Evolutionary conservation across 2,329 filamentous ascomycete species (phyloP), one percentile per base, ranked within the genome.

Genomic region (Pseudocercospora macadamiae): DNA sequence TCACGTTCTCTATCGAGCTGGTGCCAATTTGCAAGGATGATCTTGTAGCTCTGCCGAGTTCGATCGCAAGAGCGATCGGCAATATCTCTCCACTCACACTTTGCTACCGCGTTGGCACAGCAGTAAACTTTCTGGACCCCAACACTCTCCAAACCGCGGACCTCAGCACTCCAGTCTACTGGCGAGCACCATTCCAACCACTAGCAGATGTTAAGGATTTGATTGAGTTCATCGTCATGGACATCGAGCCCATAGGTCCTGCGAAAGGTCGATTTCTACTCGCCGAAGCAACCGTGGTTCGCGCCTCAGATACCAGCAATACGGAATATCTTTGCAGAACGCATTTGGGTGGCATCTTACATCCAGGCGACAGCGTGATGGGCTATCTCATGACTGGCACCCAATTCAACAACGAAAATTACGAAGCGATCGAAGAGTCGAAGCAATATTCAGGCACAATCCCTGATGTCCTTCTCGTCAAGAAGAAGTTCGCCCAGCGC

Each of bases 11-110:
- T 0, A 86, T 89, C 54, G 91, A 97, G 73, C 77, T 99, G 49
- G 88, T 97, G 23, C 95, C 95, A 1, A 92, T 99, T 51, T 97
- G 95, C 82, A 96, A 97, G 76, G 95, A 99, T 69, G 95, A 99
- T 72, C 81, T 99, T 25, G 91, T 99, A n/a, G 93, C 91, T 1
- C 80, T 99, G 32, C 95, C 95, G 0, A 87, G 96, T 63, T 92
- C 91, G 67, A 80, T 97, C 59, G 95, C 95, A 12, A 95, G 92
- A 74, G 86, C 88, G 56, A 81, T 89, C 52, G 93, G 95, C 63
- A 97, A 96, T 75, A 96, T 97, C 68, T 84, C 87, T 1, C 95
- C 95, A 2, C 80, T 99, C 34, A 86, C 89, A 1, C 81, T 99
- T 34, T 97, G 95, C 80, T 86, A 93, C 75, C 86, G 90, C 66